Percentiles rank a stretch among this genome's conserved stretches.
phyloP scores from a whole-genome alignment of 2,329 filamentous ascomycete genomes.

The Trichoderma sp. region DNA sequence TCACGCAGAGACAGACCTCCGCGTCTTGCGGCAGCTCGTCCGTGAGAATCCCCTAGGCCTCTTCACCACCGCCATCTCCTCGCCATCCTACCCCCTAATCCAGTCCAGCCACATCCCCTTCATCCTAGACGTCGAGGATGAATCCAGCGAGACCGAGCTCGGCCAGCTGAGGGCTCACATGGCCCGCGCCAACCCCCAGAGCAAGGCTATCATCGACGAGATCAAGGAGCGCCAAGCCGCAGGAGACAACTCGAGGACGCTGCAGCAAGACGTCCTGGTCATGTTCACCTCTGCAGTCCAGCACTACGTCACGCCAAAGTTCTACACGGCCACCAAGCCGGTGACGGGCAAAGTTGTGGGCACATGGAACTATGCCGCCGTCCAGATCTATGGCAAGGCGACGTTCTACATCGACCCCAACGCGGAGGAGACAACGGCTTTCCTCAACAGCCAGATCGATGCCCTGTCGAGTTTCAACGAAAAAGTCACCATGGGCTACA shows the following conservation, averaged over 20 bases:
- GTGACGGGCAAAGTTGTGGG: conserved; percentile 64
- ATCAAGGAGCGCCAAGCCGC: conserved; percentile 23
- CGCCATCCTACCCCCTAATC: conserved; percentile 47
- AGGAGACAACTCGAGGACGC: conserved; percentile 14
- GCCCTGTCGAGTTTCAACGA: conserved; percentile 55
- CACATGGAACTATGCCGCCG: conserved; percentile 69
- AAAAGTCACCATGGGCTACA: conserved; percentile 55
- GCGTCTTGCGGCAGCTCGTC: conserved; percentile 54
- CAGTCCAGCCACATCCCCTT: conserved; percentile 62
- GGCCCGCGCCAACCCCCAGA: conserved; percentile 61
- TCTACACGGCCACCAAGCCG: conserved; percentile 66
- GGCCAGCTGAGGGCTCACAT: conserved; percentile 58
- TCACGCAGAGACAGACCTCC: conserved; percentile 52
- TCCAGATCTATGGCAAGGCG: conserved; percentile 60
- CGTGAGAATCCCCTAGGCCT: conserved; percentile 60
- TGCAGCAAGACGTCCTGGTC: conserved; percentile 57
- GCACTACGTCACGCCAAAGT: conserved; percentile 67
- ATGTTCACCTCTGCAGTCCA: conserved; percentile 59
- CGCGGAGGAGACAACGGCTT: conserved; percentile 43
- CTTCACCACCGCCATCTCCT: conserved; percentile 60
- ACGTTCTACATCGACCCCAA: conserved; percentile 52
- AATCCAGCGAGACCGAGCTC: conserved; percentile 40
- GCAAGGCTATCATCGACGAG: conserved; percentile 57
- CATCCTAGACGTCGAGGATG: conserved; percentile 50
- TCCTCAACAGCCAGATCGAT: conserved; percentile 50